A percentile compares a stretch with the other conserved stretches of the same genome.
These are phyloP conservation scores for Claviceps maximensis DNA, from an alignment of 2,329 filamentous ascomycete species.

Conservation along the genomic window DNA sequence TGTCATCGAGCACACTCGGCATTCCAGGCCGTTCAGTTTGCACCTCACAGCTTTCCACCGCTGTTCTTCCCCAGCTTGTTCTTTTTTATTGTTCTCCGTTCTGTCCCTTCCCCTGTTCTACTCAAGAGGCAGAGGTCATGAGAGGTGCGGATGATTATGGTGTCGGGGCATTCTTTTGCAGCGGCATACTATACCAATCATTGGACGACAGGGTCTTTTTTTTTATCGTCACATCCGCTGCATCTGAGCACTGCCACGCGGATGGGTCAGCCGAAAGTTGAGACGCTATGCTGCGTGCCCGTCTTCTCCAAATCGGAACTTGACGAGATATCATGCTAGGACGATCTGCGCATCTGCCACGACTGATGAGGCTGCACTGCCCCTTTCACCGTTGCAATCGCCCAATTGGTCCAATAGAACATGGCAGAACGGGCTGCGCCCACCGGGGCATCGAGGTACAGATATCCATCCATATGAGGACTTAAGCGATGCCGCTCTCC, in stretches of 20 bases:
- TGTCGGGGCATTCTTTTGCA: not conserved
- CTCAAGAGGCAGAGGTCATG: not conserved
- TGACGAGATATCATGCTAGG: not conserved
- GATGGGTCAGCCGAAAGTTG: not conserved
- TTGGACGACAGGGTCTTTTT: not conserved
- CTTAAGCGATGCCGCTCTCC: not conserved
- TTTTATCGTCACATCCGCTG: not conserved
- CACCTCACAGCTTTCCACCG: too few relatives aligned
- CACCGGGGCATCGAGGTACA: not conserved
- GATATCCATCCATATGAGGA: not conserved
- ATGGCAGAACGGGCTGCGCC: not conserved
- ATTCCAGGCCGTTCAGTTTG: not conserved
- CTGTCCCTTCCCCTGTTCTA: not conserved
- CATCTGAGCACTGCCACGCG: conserved; percentile 2
- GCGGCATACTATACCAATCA: not conserved
- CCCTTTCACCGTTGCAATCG: not conserved
- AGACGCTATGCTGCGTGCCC: not conserved
- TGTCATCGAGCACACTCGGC: not conserved
- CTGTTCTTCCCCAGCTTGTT: too few relatives aligned
- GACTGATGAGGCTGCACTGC: not conserved
- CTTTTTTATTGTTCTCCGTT: too few relatives aligned
- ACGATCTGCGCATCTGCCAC: not conserved
- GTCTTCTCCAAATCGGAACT: not conserved
- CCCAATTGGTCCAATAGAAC: not conserved
- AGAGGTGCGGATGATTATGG: not conserved